These are phyloP conservation scores for Cladophialophora yegresii DNA, from an alignment of 2,329 filamentous ascomycete species.

Conservation along the genomic window DNA sequence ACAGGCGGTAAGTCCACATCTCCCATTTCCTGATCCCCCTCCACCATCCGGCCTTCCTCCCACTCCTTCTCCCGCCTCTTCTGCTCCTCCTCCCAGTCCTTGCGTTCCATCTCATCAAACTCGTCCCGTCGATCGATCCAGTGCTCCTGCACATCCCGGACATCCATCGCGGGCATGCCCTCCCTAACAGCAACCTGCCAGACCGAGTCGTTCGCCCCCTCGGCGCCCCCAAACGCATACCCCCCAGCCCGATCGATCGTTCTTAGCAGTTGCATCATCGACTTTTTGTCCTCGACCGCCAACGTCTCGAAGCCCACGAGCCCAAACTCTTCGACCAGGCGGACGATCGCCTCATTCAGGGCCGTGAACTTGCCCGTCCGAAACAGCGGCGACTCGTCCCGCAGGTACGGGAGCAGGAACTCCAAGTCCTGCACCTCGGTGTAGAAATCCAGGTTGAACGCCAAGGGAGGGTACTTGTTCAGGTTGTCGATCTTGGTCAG, in stretches of 20 bases:
- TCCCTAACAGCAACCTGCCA: constrained; percentile 94
- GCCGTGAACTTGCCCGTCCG: constrained; percentile 70
- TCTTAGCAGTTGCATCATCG: constrained; percentile 88
- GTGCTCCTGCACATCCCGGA: constrained; percentile 87
- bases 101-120: constrained; percentile 76
- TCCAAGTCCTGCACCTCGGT: constrained; percentile 93
- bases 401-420: constrained; percentile 77
- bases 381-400: constrained; percentile 72
- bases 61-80: constrained; percentile 51
- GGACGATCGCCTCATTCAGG: constrained; percentile 82
- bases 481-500: constrained; percentile 98
- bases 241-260: constrained; percentile 90
- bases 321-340: constrained; percentile 84
- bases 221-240: constrained; percentile 86
- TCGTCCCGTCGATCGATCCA: constrained; percentile 91
- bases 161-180: constrained; percentile 69
- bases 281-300: constrained; percentile 93
- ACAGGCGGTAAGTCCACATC: constrained; percentile 46
- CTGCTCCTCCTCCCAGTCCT: constrained; percentile 73
- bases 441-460: constrained; percentile 96
- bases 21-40: constrained; percentile 35
- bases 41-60: constrained; percentile 21
- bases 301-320: constrained; percentile 90
- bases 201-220: constrained; percentile 92
- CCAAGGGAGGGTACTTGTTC: constrained; percentile 76